Conservation (phyloP, 2,329 filamentous ascomycete species). For the Escovopsis sp. region DNA sequence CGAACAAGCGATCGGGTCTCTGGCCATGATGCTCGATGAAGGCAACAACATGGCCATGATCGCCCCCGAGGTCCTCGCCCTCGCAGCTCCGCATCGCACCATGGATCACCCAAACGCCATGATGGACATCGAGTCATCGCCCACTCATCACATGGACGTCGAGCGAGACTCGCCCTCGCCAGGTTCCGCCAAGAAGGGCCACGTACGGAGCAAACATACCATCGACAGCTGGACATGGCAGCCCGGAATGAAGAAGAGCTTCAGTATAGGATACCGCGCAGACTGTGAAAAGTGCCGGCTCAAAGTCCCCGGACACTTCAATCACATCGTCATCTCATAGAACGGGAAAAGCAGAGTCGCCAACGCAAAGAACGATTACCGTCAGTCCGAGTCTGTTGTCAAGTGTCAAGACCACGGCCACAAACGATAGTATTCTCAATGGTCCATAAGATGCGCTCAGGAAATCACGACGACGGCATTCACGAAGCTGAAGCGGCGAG, state of each 20-base stretch:
- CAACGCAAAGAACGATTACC: slow-evolving; percentile 7
- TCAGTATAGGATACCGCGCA: slow-evolving; percentile 64
- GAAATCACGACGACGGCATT: too few species aligned
- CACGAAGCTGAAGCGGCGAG: too few species aligned
- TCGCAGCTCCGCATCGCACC: slow-evolving; percentile 16
- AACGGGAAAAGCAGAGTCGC: slow-evolving; percentile 13
- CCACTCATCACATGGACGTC: slow-evolving; percentile 13
- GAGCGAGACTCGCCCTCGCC: slow-evolving; percentile 26
- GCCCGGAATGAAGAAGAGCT: slow-evolving; percentile 51
- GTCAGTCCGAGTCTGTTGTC: too few species aligned
- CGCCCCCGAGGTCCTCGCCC: not conserved
- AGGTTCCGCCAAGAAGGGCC: slow-evolving; percentile 37
- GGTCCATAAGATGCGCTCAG: too few species aligned
- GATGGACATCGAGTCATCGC: slow-evolving; percentile 21
- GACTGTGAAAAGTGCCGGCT: slow-evolving; percentile 66
- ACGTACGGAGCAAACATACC: slow-evolving; percentile 44
- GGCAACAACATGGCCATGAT: too few species aligned
- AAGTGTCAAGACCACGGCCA: too few species aligned
- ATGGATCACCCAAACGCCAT: slow-evolving; percentile 26
- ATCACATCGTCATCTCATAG: slow-evolving; percentile 59
- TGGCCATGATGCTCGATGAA: slow-evolving; percentile 19
- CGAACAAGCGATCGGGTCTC: slow-evolving; percentile 18
- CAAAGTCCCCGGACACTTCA: slow-evolving; percentile 67
- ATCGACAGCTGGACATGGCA: slow-evolving; percentile 46
- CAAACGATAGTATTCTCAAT: too few species aligned